Conservation (phyloP, 2,329 filamentous ascomycete species). For the Trichoderma gracile region DNA sequence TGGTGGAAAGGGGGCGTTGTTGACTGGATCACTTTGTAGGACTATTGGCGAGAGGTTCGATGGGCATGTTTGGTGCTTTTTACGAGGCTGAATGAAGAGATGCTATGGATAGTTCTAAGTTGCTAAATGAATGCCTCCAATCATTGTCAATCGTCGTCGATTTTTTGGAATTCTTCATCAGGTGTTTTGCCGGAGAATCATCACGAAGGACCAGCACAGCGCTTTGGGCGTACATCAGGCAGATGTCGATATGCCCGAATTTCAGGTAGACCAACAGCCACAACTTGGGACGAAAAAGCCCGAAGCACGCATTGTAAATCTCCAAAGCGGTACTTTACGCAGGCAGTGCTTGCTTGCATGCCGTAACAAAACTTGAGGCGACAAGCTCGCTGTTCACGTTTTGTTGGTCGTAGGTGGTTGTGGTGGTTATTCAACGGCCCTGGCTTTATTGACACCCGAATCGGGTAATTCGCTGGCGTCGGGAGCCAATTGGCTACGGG, state of each 20-base stretch:
- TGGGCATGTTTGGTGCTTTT: neutral
- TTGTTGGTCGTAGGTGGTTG: neutral
- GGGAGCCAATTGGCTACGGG: neutral
- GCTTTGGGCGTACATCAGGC: neutral
- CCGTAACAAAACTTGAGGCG: neutral
- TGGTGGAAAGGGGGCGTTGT: neutral
- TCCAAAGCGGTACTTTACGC: too few relatives aligned
- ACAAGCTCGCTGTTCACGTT: neutral
- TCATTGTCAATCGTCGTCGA: too few relatives aligned
- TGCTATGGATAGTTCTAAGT: neutral
- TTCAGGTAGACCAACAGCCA: neutral
- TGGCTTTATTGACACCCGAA: constrained; percentile 25
- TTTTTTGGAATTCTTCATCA: too few relatives aligned
- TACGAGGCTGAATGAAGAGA: neutral
- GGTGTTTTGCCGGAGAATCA: neutral
- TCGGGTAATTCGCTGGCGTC: constrained; percentile 17
- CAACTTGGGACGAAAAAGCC: neutral
- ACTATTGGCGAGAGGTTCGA: neutral
- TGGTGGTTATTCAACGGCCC: constrained; percentile 27
- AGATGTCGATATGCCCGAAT: neutral
- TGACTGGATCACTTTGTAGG: neutral
- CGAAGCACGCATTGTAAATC: too few relatives aligned
- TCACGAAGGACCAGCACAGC: neutral
- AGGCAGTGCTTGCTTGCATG: too few relatives aligned
- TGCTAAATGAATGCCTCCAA: too few relatives aligned